Evolutionary conservation across 306 rosid genomes (phyloP).

Genomic region (Rosa lucieae): DNA sequence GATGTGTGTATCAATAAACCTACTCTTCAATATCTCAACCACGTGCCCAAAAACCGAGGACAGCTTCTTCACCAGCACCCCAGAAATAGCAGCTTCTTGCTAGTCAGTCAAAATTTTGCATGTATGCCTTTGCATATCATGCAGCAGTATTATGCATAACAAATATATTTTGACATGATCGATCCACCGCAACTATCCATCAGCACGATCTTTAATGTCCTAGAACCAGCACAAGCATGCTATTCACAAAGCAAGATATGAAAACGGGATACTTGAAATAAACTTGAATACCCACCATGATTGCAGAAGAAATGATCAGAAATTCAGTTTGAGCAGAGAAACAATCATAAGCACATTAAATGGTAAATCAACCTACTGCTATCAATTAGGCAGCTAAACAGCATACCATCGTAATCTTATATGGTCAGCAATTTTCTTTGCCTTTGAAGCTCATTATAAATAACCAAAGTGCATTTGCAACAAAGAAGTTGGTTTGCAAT

Average conservation of each 20-base stretch:
- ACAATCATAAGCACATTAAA: too few relatives aligned
- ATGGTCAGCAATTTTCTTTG: too few relatives aligned
- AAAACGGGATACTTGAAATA: constrained; percentile 26
- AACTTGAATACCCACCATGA: constrained; percentile 34
- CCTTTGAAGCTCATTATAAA: too few relatives aligned
- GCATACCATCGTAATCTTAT: too few relatives aligned
- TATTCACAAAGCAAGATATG: constrained; percentile 38
- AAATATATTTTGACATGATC: constrained; percentile 12
- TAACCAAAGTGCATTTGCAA: too few relatives aligned
- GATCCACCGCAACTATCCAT: constrained; percentile 35
- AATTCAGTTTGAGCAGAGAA: too few relatives aligned
- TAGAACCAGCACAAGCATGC: constrained; percentile 35
- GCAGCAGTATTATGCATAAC: constrained; percentile 29
- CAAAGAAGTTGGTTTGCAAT: too few relatives aligned
- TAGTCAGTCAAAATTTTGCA: constrained; percentile 58
- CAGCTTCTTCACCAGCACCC: constrained; percentile 44
- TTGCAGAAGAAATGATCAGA: constrained; percentile 38
- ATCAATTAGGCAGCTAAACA: too few relatives aligned
- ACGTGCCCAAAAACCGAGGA: constrained; percentile 43
- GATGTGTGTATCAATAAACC: constrained; percentile 50
- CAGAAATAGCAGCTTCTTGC: constrained; percentile 55
- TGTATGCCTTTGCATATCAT: constrained; percentile 50
- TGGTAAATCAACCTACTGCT: too few relatives aligned
- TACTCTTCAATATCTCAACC: constrained; percentile 33
- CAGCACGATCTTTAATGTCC: constrained; percentile 28